Percentiles rank a stretch among this genome's conserved stretches.
phyloP scores from a whole-genome alignment of 179 eudicot species.

The Vitellaria paradoxa region DNA sequence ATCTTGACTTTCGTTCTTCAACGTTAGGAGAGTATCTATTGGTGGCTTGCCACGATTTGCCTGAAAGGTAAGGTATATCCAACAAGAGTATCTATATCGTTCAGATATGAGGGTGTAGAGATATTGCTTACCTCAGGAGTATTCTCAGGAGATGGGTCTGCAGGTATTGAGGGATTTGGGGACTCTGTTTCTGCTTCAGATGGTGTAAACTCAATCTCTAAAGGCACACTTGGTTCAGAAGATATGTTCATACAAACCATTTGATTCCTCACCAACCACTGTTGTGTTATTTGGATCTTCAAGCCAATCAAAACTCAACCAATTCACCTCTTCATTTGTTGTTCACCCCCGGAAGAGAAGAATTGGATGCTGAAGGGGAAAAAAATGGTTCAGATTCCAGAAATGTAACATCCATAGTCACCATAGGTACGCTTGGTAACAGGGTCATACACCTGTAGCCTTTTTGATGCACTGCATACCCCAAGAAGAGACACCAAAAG shows the following conservation, averaged over 20 bases:
- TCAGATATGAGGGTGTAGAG: too few relatives aligned
- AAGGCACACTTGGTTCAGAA: background rate
- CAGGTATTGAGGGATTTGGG: background rate
- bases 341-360: conserved; percentile 1
- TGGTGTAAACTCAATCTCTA: background rate
- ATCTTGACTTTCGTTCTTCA: too few relatives aligned
- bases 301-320: background rate
- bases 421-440: background rate
- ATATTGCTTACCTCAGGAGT: conserved; percentile 1
- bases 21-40: too few relatives aligned
- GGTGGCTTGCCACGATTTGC: too few relatives aligned
- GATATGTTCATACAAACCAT: background rate
- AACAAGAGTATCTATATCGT: too few relatives aligned
- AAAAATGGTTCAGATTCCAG: background rate
- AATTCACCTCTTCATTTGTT: background rate
- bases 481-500: background rate
- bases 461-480: background rate
- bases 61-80: too few relatives aligned
- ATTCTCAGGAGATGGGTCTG: conserved; percentile 10
- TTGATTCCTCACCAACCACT: background rate
- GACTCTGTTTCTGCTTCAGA: too few relatives aligned
- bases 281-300: background rate
- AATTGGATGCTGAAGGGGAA: background rate
- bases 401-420: conserved; percentile 6
- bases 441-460: conserved; percentile 3